Base-by-base conservation (phyloP, 768 basidiomycete genomes). In the Cystofilobasidium capitatum region DNA sequence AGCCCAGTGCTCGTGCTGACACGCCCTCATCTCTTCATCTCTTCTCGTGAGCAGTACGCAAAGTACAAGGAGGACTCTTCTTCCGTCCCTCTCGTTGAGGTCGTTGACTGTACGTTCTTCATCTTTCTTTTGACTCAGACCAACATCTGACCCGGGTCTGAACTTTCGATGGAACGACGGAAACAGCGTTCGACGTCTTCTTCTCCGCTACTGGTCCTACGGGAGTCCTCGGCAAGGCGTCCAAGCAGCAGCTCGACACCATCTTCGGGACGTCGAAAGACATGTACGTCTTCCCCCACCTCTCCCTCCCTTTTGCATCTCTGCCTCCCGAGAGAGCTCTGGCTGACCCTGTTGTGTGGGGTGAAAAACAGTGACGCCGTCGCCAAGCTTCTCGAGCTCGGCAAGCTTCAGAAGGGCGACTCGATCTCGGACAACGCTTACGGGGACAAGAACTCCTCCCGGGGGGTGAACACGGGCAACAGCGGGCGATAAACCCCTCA, bases 211-310 rank as follows among this genome's bases (percentile, higher is more conserved):
- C 89, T 76, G 90, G 89, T 16, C 76, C 82, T 6, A 89, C 91
- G 77, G 91, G 89, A n/a, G 75, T 84, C 62, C 82, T 89, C 42
- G 83, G 85, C 33, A 80, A 81, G 62, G 81, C 88, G 14, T 91
- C 89, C n/a, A 84, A 87, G 58, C 91, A 92, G 75, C 85, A 89
- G 73, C 84, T 93, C 65, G 88, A 90, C 49, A 86, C 77, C 64
- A 79, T 79, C 40, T 92, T 93, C 71, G 84, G 81, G 22, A 82
- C 86, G 3, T 75, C 79, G 71, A 85, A 84, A 58, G 85, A 89
- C 36, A 55, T 62, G 64, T 65, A 36, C 24, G 64, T 65, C 17
- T 14, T 39, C 14, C 49, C n/a, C 55, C 40, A 39, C 1, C 37
- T 17, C 13, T 54, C 26, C 37, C 35, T 54, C 37, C 47, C 49